phyloP scores from a whole-genome alignment of 192 early-diverging fungal genomes.

The Rhizophagus clarus region DNA sequence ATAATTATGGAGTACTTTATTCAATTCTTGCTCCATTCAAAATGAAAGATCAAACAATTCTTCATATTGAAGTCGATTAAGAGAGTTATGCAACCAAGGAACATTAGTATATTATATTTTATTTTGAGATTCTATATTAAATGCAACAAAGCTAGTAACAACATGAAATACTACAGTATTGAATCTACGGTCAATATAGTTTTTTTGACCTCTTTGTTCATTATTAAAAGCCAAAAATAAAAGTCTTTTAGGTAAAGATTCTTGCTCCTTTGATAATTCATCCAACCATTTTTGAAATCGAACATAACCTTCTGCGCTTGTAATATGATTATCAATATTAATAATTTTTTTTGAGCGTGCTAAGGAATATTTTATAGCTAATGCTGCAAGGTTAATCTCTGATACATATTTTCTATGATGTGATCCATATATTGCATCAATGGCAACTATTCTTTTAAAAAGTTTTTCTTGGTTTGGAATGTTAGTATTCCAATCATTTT shows the following conservation, averaged over 20 bases:
- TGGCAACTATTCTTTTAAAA: constrained; percentile 1
- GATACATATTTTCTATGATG: background rate
- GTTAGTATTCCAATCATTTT: background rate
- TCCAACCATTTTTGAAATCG: background rate
- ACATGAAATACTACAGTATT: background rate
- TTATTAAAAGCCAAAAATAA: constrained; percentile 22
- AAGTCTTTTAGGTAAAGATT: background rate
- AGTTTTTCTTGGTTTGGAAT: background rate
- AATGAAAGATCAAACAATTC: background rate
- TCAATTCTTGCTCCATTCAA: background rate
- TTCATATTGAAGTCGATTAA: background rate
- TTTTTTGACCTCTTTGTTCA: constrained; percentile 9
- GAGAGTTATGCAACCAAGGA: background rate
- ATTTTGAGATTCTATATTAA: background rate
- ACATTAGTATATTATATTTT: background rate
- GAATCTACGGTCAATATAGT: background rate
- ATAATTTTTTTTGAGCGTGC: background rate
- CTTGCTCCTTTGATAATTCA: background rate
- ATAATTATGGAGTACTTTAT: background rate
- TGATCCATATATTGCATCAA: constrained; percentile 13
- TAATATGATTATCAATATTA: constrained; percentile 18
- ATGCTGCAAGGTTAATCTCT: constrained; percentile 8
- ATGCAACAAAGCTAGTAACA: constrained; percentile 14
- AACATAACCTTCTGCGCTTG: background rate
- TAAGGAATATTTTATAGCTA: constrained; percentile 5